Conservation (phyloP, 805 yeast genomes). For the Candida incommunis region DNA sequence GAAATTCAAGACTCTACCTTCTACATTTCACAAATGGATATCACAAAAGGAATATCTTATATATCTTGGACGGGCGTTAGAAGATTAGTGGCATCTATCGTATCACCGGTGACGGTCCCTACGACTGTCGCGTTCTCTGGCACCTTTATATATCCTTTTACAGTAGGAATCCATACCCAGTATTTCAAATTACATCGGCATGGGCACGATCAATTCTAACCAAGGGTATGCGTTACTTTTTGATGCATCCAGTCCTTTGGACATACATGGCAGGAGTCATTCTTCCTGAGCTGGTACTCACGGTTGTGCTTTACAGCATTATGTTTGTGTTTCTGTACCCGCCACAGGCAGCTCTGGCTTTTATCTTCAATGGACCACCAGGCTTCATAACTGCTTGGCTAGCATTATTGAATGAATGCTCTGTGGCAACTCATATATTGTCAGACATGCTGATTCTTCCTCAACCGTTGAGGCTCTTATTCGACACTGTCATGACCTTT, state of each 20-base stretch:
- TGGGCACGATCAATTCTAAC: background rate
- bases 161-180: constrained; percentile 7
- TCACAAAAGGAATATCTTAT: too few relatives aligned
- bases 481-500: constrained; percentile 32
- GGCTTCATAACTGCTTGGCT: constrained; percentile 34
- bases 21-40: too few relatives aligned
- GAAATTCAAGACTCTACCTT: too few relatives aligned
- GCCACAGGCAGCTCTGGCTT: constrained; percentile 26
- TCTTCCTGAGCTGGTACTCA: constrained; percentile 31
- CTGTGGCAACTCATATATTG: constrained; percentile 28
- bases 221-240: constrained; percentile 30
- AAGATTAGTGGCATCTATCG: background rate
- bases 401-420: constrained; percentile 29
- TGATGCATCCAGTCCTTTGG: constrained; percentile 31
- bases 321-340: constrained; percentile 32
- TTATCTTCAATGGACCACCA: constrained; percentile 35
- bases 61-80: too few relatives aligned
- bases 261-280: constrained; percentile 29
- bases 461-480: constrained; percentile 30
- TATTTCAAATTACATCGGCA: too few relatives aligned
- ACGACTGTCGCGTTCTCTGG: constrained; percentile 13
- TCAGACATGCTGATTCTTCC: constrained; percentile 33
- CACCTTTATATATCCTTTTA: constrained; percentile 19
- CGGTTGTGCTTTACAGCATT: constrained; percentile 23
- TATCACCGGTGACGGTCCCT: constrained; percentile 15